phyloP scores from a whole-genome alignment of 345 rosid species.

The Dimocarpus longan region DNA sequence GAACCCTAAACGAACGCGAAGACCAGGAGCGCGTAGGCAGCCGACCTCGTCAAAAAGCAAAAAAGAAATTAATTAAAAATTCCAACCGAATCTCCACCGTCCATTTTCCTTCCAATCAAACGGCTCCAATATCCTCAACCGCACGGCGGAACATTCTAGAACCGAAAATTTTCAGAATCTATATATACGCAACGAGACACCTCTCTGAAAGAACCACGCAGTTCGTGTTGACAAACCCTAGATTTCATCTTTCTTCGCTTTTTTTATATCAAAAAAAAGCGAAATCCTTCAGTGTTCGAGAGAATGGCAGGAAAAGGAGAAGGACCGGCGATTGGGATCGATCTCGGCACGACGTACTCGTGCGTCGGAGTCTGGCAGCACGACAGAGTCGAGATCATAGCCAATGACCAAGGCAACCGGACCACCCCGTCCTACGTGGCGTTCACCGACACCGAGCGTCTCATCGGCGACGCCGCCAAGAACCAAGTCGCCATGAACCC shows the following conservation, averaged over 20 bases:
- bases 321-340: constrained; percentile 67
- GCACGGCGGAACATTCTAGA: constrained; percentile 33
- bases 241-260: not conserved
- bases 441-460: constrained; percentile 54
- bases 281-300: not conserved
- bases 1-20: not conserved
- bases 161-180: not conserved
- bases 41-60: constrained; percentile 2
- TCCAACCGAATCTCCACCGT: constrained; percentile 10
- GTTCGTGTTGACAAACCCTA: not conserved
- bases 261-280: not conserved
- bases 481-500: constrained; percentile 73
- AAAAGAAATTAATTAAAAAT: no score
- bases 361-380: constrained; percentile 71
- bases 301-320: constrained; percentile 60
- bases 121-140: constrained; percentile 13
- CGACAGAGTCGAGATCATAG: constrained; percentile 64
- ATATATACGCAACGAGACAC: not conserved
- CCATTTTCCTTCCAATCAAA: not conserved
- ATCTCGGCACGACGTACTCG: constrained; percentile 61
- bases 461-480: constrained; percentile 70
- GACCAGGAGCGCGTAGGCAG: constrained; percentile 1
- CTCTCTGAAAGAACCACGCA: not conserved
- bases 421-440: constrained; percentile 61
- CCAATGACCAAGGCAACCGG: constrained; percentile 61